phyloP scores from a whole-genome alignment of 2,329 filamentous ascomycete genomes.

The Epichloe hybrida region DNA sequence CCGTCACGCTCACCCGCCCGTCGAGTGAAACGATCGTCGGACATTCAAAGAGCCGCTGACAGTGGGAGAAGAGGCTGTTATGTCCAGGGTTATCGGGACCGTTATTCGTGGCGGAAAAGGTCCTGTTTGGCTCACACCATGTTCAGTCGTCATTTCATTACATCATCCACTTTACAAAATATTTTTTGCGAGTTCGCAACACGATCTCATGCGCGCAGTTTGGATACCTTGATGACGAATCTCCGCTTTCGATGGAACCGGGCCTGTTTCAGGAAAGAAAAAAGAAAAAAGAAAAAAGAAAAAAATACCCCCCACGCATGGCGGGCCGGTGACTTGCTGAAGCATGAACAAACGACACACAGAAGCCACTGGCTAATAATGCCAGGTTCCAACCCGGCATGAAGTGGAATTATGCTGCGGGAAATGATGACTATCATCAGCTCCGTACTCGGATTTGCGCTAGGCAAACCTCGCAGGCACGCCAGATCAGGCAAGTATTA shows the following conservation, averaged over 20 bases:
- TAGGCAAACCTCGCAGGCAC: not conserved
- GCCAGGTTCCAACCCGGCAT: not conserved
- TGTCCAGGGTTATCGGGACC: not conserved
- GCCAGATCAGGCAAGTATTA: not conserved
- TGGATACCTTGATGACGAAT: not conserved
- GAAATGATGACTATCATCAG: not conserved
- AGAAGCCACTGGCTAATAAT: not conserved
- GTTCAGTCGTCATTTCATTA: not conserved
- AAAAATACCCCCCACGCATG: not conserved
- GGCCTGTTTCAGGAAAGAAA: conserved; percentile 3
- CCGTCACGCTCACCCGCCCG: not conserved
- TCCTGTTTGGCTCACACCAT: not conserved
- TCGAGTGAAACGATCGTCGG: not conserved
- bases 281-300: not conserved
- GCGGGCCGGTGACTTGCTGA: not conserved
- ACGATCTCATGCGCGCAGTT: not conserved
- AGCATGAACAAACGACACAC: conserved; percentile 1
- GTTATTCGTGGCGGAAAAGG: not conserved
- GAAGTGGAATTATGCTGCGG: not conserved
- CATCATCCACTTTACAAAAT: not conserved
- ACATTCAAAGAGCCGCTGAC: not conserved
- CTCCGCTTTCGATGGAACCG: not conserved
- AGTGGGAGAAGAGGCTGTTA: not conserved
- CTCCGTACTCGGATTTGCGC: not conserved
- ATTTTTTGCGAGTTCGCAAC: too few relatives aligned